Conservation (phyloP, 2,329 filamentous ascomycete genomes). For the Ophiosphaerella narmari region DNA sequence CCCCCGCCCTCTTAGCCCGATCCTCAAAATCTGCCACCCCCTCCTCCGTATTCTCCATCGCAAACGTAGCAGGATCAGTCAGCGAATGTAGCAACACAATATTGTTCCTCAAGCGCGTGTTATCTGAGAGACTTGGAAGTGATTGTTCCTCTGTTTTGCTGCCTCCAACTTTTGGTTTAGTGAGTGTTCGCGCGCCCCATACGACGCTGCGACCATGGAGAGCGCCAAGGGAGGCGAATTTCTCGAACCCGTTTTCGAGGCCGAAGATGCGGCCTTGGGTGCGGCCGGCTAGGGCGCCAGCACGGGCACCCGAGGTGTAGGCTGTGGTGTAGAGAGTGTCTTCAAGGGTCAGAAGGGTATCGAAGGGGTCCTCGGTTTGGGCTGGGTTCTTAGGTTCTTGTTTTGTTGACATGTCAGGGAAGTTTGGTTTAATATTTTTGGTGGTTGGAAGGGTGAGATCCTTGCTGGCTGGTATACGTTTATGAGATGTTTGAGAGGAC, state of each 20-base stretch:
- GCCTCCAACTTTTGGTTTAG: background rate
- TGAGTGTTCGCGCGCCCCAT: constrained; percentile 75
- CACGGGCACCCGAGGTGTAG: constrained; percentile 72
- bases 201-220: constrained; percentile 78
- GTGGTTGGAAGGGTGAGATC: background rate
- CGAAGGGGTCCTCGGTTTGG: constrained; percentile 54
- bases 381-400: constrained; percentile 3
- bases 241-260: constrained; percentile 90
- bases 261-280: constrained; percentile 90
- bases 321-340: constrained; percentile 81
- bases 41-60: constrained; percentile 83
- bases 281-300: constrained; percentile 77
- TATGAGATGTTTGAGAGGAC: background rate
- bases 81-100: constrained; percentile 74
- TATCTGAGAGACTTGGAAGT: constrained; percentile 58
- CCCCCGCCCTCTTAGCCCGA: constrained; percentile 77
- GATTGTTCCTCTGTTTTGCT: background rate
- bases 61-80: constrained; percentile 76
- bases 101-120: constrained; percentile 75
- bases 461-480: background rate
- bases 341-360: constrained; percentile 63
- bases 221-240: constrained; percentile 79
- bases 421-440: background rate
- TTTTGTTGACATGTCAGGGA: constrained; percentile 5
- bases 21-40: constrained; percentile 92